Conservation (phyloP, 805 yeast species). For the Nakazawaea wyomingensis region DNA sequence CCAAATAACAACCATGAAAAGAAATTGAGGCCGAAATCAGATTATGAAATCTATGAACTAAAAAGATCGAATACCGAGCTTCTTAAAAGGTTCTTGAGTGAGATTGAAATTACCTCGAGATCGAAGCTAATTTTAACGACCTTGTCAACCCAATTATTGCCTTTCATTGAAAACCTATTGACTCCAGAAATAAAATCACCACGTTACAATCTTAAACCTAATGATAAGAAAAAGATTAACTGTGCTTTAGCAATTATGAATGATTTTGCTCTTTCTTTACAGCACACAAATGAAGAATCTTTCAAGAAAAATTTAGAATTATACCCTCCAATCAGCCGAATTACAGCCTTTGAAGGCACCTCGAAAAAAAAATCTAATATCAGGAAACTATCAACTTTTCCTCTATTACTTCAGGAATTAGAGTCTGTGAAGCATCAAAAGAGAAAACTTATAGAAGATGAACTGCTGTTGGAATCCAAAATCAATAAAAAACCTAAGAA, state of each 20-base stretch:
- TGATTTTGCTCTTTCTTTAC: slow-evolving; percentile 35
- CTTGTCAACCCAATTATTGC: slow-evolving; percentile 27
- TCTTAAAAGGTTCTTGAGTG: slow-evolving; percentile 26
- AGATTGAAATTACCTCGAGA: slow-evolving; percentile 24
- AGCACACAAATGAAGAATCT: slow-evolving; percentile 25
- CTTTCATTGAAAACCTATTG: slow-evolving; percentile 27
- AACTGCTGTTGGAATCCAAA: slow-evolving; percentile 9
- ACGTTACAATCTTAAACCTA: slow-evolving; percentile 22
- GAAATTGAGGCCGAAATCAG: slow-evolving; percentile 18
- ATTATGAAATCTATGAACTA: slow-evolving; percentile 35
- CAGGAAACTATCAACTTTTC: slow-evolving; percentile 16
- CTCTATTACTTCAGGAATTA: slow-evolving; percentile 19
- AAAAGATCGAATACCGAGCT: slow-evolving; percentile 29
- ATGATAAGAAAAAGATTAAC: slow-evolving; percentile 29
- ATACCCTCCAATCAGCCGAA: slow-evolving; percentile 8
- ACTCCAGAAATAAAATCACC: slow-evolving; percentile 22
- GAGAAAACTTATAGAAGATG: slow-evolving; percentile 11
- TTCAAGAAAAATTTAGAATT: slow-evolving; percentile 1
- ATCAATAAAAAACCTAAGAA: slow-evolving; percentile 4
- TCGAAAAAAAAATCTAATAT: slow-evolving; percentile 2
- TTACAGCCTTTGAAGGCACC: slow-evolving; percentile 15
- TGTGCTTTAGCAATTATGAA: slow-evolving; percentile 33
- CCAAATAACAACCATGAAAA: slow-evolving; percentile 30
- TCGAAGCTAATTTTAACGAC: slow-evolving; percentile 22
- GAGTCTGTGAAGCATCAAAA: slow-evolving; percentile 22